Percentiles rank a stretch among this genome's conserved stretches.
Conservation (phyloP, 2,329 filamentous ascomycete genomes). For the Fusarium virguliforme region DNA sequence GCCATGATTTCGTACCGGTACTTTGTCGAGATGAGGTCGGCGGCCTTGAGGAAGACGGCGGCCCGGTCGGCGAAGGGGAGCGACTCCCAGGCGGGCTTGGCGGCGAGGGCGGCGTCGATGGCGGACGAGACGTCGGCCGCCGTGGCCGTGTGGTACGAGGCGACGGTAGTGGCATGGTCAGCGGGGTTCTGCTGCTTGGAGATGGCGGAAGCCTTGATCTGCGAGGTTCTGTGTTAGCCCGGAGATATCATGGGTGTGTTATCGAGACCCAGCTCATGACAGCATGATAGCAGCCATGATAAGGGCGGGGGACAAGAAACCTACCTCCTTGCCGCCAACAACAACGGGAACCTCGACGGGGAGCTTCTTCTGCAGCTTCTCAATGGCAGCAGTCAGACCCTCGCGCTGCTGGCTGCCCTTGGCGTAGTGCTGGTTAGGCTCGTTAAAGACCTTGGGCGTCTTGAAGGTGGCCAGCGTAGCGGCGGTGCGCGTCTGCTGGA, state of each 20-base stretch:
- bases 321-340: constrained; percentile 85
- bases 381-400: constrained; percentile 81
- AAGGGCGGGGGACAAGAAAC: constrained; percentile 40
- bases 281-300: constrained; percentile 8
- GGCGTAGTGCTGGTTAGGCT: constrained; percentile 95
- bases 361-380: constrained; percentile 76
- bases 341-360: constrained; percentile 87
- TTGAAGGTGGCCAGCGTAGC: constrained; percentile 87
- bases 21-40: constrained; percentile 90
- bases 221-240: constrained; percentile 31
- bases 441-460: constrained; percentile 88
- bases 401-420: constrained; percentile 87
- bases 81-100: constrained; percentile 88
- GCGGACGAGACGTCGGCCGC: constrained; percentile 82
- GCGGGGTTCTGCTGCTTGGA: constrained; percentile 86
- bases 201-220: constrained; percentile 78
- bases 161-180: constrained; percentile 82
- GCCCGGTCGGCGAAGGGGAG: constrained; percentile 92
- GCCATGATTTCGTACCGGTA: constrained; percentile 98
- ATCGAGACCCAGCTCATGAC: background rate
- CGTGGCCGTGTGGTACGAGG: constrained; percentile 88
- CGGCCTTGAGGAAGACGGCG: constrained; percentile 95
- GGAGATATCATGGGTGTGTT: constrained; percentile 14
- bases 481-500: constrained; percentile 54
- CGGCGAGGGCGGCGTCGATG: constrained; percentile 88